phyloP scores from a whole-genome alignment of 768 basidiomycete genomes.

The Mycena floridula region DNA sequence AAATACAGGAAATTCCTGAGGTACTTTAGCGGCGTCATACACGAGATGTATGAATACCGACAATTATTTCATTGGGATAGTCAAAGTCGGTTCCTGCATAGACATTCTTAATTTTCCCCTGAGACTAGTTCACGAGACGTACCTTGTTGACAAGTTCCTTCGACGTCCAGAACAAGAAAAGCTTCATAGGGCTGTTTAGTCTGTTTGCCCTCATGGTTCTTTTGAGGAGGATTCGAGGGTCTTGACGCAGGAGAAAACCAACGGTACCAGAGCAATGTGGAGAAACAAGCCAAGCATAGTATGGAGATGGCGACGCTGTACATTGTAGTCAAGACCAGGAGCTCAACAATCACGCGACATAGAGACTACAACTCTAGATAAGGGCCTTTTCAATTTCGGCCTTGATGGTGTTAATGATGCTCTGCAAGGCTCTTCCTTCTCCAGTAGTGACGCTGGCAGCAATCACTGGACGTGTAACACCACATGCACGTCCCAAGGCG shows the following conservation, averaged over 20 bases:
- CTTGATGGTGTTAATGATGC: constrained; percentile 87
- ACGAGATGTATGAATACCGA: constrained; percentile 30
- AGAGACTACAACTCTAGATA: too few relatives aligned
- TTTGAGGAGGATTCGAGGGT: too few relatives aligned
- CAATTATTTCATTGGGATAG: constrained; percentile 96
- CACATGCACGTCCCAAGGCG: constrained; percentile 92
- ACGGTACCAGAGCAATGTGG: too few relatives aligned
- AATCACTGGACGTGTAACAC: constrained; percentile 92
- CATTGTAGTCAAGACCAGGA: too few relatives aligned
- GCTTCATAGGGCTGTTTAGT: constrained; percentile 55
- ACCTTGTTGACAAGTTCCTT: constrained; percentile 73
- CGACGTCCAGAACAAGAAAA: constrained; percentile 86
- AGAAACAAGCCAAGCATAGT: too few relatives aligned
- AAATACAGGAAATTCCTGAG: constrained; percentile 89
- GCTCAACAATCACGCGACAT: too few relatives aligned
- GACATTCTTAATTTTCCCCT: too few relatives aligned
- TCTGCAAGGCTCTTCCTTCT: constrained; percentile 84
- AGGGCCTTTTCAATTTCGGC: constrained; percentile 68
- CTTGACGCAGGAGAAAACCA: too few relatives aligned
- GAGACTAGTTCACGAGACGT: too few relatives aligned
- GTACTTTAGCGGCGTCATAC: neutral
- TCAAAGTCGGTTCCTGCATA: constrained; percentile 69
- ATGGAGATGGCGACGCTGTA: too few relatives aligned
- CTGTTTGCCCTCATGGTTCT: neutral
- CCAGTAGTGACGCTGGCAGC: constrained; percentile 95